These are phyloP conservation scores for Geosmithia morbida DNA, from an alignment of 2,329 filamentous ascomycete genomes.

Conservation along the genomic window DNA sequence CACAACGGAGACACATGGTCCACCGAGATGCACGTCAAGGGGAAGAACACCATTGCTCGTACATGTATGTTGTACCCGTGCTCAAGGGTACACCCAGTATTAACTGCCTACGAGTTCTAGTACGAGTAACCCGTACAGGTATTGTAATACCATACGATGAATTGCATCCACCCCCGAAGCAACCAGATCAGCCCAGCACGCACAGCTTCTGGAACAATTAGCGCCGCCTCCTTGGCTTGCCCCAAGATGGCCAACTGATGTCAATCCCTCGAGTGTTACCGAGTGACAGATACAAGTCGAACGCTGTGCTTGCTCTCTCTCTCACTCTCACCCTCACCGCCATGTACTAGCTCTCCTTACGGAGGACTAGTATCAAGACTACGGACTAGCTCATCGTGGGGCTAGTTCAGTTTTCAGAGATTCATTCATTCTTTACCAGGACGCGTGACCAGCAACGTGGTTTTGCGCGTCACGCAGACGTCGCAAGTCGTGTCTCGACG, in stretches of 20 bases:
- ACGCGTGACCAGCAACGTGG: background rate
- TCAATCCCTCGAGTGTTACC: too few species aligned
- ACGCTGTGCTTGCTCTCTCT: background rate
- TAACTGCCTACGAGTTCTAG: too few species aligned
- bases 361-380: background rate
- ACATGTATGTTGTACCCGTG: too few species aligned
- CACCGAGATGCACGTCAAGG: background rate
- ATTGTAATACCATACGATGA: background rate
- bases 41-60: background rate
- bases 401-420: background rate
- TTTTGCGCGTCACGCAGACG: background rate
- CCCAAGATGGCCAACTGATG: too few species aligned
- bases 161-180: background rate
- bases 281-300: too few species aligned
- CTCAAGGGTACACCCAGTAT: too few species aligned
- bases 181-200: background rate
- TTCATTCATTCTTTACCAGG: background rate
- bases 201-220: conserved; percentile 4
- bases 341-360: background rate
- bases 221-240: background rate
- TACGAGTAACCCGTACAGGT: too few species aligned
- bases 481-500: background rate
- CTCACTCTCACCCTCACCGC: conserved; percentile 1
- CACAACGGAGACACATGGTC: background rate
- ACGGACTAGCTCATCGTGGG: background rate